phyloP scores from a whole-genome alignment of 108 stramenopile species.

The Cyclotella distinguenda region DNA sequence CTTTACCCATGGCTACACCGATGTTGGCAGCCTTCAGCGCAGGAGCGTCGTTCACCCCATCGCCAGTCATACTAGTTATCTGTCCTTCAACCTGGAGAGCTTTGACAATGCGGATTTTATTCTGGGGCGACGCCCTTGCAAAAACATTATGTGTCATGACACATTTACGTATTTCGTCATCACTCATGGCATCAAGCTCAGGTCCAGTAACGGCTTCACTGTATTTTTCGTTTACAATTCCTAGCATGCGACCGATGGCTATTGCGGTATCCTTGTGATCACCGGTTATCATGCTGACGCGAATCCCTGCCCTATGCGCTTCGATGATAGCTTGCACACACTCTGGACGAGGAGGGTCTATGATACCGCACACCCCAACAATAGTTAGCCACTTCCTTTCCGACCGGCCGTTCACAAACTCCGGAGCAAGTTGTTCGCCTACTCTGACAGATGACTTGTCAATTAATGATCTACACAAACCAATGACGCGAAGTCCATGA shows the following conservation, averaged over 20 bases:
- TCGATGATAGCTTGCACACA: constrained; percentile 80
- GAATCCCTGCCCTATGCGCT: constrained; percentile 87
- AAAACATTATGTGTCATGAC: constrained; percentile 80
- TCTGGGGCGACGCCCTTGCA: constrained; percentile 83
- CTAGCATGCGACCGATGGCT: constrained; percentile 78
- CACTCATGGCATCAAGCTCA: constrained; percentile 74
- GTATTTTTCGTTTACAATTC: constrained; percentile 71
- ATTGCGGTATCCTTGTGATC: constrained; percentile 89
- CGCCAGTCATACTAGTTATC: constrained; percentile 96
- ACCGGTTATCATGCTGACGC: constrained; percentile 97
- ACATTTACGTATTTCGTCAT: constrained; percentile 62
- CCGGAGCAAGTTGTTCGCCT: constrained; percentile 69
- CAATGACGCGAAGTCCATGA: constrained; percentile 94
- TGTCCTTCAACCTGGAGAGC: constrained; percentile 90
- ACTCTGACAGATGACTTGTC: constrained; percentile 53
- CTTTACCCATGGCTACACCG: constrained; percentile 99
- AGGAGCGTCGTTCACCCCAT: constrained; percentile 99
- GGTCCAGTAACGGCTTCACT: constrained; percentile 71
- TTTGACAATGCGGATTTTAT: constrained; percentile 91
- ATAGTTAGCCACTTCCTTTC: constrained; percentile 72
- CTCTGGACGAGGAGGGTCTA: constrained; percentile 93
- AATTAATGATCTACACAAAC: constrained; percentile 68
- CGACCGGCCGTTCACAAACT: constrained; percentile 57
- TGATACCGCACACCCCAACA: constrained; percentile 90
- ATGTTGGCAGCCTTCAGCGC: constrained; percentile 97